Evolutionary conservation across 2,329 filamentous ascomycete species (phyloP).

Genomic region (Fonsecaea monophora): DNA sequence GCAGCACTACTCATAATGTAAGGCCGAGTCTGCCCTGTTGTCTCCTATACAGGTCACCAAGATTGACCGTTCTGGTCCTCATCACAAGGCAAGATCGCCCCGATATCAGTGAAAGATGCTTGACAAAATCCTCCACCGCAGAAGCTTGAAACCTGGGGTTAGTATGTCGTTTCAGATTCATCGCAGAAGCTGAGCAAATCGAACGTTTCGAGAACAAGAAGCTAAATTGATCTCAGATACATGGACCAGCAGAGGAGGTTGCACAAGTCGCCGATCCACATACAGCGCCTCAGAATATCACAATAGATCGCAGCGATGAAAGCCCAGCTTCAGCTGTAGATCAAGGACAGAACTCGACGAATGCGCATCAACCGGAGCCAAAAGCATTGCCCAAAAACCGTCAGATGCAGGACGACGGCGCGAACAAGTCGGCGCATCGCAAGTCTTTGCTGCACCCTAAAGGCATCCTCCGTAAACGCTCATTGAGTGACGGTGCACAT

Average conservation of each 20-base stretch:
- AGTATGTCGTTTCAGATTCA: background rate
- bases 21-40: background rate
- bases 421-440: conserved; percentile 1
- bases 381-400: background rate
- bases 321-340: conserved; percentile 5
- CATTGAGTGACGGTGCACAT: conserved; percentile 14
- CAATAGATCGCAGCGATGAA: conserved; percentile 7
- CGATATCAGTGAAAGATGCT: conserved; percentile 9
- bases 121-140: conserved; percentile 15
- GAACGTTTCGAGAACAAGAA: conserved; percentile 6
- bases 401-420: background rate
- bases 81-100: background rate
- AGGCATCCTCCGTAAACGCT: conserved; percentile 9
- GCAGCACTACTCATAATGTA: conserved; percentile 14
- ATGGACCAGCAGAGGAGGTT: conserved; percentile 15
- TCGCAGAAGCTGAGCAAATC: background rate
- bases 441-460: conserved; percentile 4
- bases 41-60: conserved; percentile 1
- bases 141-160: background rate
- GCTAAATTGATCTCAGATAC: conserved; percentile 12
- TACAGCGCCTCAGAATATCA: conserved; percentile 11
- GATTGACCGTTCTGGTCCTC: background rate
- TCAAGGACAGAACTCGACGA: conserved; percentile 11
- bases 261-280: conserved; percentile 8
- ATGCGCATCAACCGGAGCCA: background rate